Base-by-base conservation (phyloP, 306 rosid genomes). In the Canavalia ensiformis region DNA sequence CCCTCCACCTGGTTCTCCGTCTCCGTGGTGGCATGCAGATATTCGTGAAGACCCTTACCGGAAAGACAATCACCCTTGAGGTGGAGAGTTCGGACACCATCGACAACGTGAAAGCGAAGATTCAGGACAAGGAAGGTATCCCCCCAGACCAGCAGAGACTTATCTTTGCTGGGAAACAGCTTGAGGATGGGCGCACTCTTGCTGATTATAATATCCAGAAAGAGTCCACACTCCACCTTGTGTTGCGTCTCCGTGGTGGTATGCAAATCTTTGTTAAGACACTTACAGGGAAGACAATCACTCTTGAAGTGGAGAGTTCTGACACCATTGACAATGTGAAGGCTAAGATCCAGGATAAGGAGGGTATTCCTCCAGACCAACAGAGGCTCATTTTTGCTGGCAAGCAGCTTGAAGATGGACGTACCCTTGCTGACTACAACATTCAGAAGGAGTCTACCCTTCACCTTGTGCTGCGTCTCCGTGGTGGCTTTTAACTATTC, bases 401-500 rank as follows among this genome's bases (percentile, higher is more conserved):
- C 7, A 44, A 44, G 47, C 47, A 44, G 47, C 47, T 44, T 44
- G 47, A 44, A 7, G 47, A 44, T 44, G 47, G 47, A 1, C 47
- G 47, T 5, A 44, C 47, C 0, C 6, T 44, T 1, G 47, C 47
- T 5, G 47, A 44, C 5, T 44, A 44, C 47, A 44, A 44, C 47
- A 44, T 44, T 1, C 47, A 44, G 47, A 44, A 44, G 8, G 47
- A 44, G 47, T 44, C 47, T 44, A 44, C 88, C 0, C 88, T 86
- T 7, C 88, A 86, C 31, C 88, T 86, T 2, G 88, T 86, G 6
- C 74, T 86, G 6, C 47, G 47, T 44, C 47, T 44, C 8, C 47
- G 47, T 44, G 47, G 47, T 58, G 65, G 64, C 12, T 50, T 50
- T 12, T 11, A 50, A 44, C 1, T 35, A 0, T 5, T 2, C 4